A percentile compares a stretch with the other conserved stretches of the same genome.
Evolutionary conservation across 2,329 filamentous ascomycete species (phyloP).

Genomic region (Cytospora chrysosperma): DNA sequence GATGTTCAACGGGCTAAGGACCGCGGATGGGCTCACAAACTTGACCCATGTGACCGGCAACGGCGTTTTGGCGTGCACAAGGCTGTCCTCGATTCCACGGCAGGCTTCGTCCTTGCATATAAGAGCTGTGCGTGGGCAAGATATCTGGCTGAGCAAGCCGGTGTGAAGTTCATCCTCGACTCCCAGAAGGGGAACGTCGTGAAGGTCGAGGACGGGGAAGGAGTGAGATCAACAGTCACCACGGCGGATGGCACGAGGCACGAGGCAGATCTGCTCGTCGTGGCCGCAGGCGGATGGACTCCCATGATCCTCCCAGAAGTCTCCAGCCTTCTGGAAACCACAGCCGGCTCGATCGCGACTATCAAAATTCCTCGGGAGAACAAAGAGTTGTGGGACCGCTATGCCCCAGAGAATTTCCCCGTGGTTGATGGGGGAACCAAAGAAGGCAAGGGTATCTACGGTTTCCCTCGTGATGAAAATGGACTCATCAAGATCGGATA

Average conservation of each 20-base stretch:
- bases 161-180: constrained; percentile 3
- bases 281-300: constrained; percentile 9
- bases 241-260: constrained; percentile 4
- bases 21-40: constrained; percentile 8
- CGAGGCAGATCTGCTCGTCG: constrained; percentile 2
- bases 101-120: constrained; percentile 9
- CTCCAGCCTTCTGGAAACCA: constrained; percentile 3
- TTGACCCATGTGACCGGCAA: constrained; percentile 1
- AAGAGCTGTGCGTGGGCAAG: constrained; percentile 8
- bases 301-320: constrained; percentile 5
- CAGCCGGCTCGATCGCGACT: constrained; percentile 3
- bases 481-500: constrained; percentile 16
- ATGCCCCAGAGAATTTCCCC: constrained; percentile 6
- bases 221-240: background rate
- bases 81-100: constrained; percentile 6
- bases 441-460: constrained; percentile 19
- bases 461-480: constrained; percentile 12
- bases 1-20: background rate
- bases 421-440: constrained; percentile 3
- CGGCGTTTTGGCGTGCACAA: constrained; percentile 6
- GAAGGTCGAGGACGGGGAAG: background rate
- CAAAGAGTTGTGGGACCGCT: constrained; percentile 18
- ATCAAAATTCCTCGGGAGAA: constrained; percentile 3
- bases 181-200: background rate
- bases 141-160: background rate